Base-by-base conservation (phyloP, 192 early-diverging fungal genomes). In the Gigaspora rosea region DNA sequence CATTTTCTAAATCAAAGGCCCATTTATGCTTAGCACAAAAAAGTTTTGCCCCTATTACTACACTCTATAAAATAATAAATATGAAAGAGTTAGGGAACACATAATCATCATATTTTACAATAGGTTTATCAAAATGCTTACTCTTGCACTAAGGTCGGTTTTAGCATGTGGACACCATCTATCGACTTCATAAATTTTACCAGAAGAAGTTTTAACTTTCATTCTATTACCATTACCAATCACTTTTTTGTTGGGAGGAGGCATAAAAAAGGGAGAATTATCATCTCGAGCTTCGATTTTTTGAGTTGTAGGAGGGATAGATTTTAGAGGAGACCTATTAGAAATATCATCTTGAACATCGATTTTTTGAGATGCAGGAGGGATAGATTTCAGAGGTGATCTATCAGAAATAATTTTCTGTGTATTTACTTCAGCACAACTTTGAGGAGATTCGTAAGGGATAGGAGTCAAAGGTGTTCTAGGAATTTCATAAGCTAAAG, bases 121-220 rank as follows among this genome's bases (percentile, higher is more conserved):
- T 4, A 15, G 36, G 4, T 3, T 18, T 50, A 10, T 27, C 27
- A 27, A 27, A 1, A 20, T 74, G 27, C 46, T 63, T 78, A 81
- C 83, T 76, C 81, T 80, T 35, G 84, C 78, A 15, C 78, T 72
- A 47, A 85, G 76, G 80, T 85, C 84, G 8, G 81, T 72, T 22
- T 82, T 57, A 49, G 86, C 82, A 69, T 88, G 87, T 58, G 87
- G 87, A 62, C 87, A 88, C 71, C 82, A 86, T n/a, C 87, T 81
- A 64, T 88, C 84, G 27, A 84, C 82, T 64, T 88, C 87, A 64
- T 84, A 88, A 20, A 82, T 82, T 32, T 73, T 75, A 10, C 87
- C 87, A 56, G 80, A 79, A 0, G 77, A 35, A 27, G 87, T 80
- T 27, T 75, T 80, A 22, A 88, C 83, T 63, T 79, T 78, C 10